Percentiles rank a stretch among this genome's conserved stretches.
Evolutionary conservation across 108 stramenopile species (phyloP).

Genomic region (Pseudonitzschia pungens): DNA sequence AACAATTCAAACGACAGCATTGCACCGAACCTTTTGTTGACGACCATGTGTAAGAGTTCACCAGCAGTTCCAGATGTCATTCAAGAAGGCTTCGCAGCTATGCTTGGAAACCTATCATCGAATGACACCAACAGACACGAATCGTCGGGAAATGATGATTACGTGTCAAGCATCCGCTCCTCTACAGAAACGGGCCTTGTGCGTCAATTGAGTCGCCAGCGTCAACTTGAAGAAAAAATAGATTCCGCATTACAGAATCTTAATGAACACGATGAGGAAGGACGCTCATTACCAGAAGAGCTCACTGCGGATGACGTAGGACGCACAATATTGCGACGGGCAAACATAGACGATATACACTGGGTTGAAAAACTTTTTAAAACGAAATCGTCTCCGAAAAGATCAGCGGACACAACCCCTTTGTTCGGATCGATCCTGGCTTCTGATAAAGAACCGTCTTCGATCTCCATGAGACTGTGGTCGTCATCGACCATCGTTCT

Average conservation of each 20-base stretch:
- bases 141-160: neutral
- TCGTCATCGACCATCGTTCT: slow-evolving; percentile 51
- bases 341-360: slow-evolving; percentile 47
- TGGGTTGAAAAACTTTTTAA: slow-evolving; percentile 47
- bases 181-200: slow-evolving; percentile 8
- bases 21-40: slow-evolving; percentile 18
- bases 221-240: slow-evolving; percentile 35
- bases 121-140: neutral
- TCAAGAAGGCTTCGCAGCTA: slow-evolving; percentile 5
- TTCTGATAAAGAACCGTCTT: slow-evolving; percentile 2
- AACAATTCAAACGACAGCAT: neutral
- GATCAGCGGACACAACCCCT: neutral
- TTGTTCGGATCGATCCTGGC: slow-evolving; percentile 5
- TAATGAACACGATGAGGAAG: slow-evolving; percentile 68
- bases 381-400: neutral
- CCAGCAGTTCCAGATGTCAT: slow-evolving; percentile 14
- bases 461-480: slow-evolving; percentile 15
- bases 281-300: slow-evolving; percentile 41
- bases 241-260: slow-evolving; percentile 47
- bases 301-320: slow-evolving; percentile 59
- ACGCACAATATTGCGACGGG: slow-evolving; percentile 56
- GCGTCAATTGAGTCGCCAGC: slow-evolving; percentile 38
- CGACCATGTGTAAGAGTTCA: neutral
- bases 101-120: neutral
- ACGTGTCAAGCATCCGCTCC: neutral